Conservation (phyloP, 1,284 basidiomycete species). For the Trametes sp. region DNA sequence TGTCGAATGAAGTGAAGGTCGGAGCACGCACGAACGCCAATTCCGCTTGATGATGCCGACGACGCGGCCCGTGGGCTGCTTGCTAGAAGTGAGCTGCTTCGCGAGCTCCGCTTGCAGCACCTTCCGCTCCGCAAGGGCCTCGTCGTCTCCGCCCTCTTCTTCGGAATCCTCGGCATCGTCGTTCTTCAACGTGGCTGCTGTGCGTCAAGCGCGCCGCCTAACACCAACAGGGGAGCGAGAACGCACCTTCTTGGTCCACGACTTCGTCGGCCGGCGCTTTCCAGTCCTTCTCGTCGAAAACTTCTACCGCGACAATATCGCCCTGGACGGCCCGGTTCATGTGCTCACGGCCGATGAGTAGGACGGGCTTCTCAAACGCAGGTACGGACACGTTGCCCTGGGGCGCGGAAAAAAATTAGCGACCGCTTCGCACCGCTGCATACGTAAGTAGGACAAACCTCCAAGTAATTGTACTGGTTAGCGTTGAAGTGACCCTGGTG, state of each 20-base stretch:
- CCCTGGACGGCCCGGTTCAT: constrained; percentile 98
- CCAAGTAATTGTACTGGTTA: constrained; percentile 95
- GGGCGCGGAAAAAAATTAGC: constrained; percentile 1
- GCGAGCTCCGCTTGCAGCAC: constrained; percentile 50
- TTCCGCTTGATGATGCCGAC: constrained; percentile 95
- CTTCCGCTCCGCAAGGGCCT: constrained; percentile 57
- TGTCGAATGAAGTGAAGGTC: constrained; percentile 1
- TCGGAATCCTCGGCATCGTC: constrained; percentile 89
- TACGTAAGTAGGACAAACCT: constrained; percentile 55
- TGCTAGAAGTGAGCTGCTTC: constrained; percentile 55
- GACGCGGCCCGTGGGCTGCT: constrained; percentile 91
- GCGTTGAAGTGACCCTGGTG: constrained; percentile 96
- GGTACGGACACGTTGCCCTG: constrained; percentile 86
- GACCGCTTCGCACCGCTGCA: background rate
- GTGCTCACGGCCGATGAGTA: constrained; percentile 89
- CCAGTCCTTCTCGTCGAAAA: constrained; percentile 92
- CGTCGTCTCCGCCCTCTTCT: constrained; percentile 59
- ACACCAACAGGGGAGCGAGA: constrained; percentile 9
- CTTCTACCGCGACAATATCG: constrained; percentile 91
- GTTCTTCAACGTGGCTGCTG: constrained; percentile 80
- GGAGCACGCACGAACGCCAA: constrained; percentile 82
- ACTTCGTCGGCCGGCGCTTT: constrained; percentile 93
- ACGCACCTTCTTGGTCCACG: constrained; percentile 87
- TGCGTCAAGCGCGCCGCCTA: constrained; percentile 13
- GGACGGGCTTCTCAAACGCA: constrained; percentile 78